Base-by-base conservation (phyloP, 768 basidiomycete genomes). In the Hemileccinum impolitum region DNA sequence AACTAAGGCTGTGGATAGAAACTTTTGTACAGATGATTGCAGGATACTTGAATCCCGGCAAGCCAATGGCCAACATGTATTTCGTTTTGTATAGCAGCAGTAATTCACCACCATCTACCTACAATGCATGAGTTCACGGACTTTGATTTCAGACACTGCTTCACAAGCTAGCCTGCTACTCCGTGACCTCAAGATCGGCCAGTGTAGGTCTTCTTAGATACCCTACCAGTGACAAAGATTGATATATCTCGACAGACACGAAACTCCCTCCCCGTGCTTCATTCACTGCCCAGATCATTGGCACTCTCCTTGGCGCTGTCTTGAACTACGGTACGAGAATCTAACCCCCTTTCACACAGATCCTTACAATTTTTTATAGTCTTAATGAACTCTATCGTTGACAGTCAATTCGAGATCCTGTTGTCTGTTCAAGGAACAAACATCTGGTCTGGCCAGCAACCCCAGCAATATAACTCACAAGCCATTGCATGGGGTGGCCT, bases 251-350 rank as follows among this genome's bases (percentile, higher is more conserved):
- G 1, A 32, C 23, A 66, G 67, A 68, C 46, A 50, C 75, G 19
- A 84, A 85, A 65, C 73, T 85, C 26, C 81, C 83, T 36, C 84
- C 84, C 37, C 79, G 83, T 11, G 76, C 76, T 26, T 78, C 83
- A 2, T 85, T 85, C 64, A 70, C 74, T 12, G 79, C 80, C 11
- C 82, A 84, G 58, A 74, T 70, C 32, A 45, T 75, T 39, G 82
- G 84, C 2, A 78, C 81, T 9, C 63, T 85, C 34, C 67, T 85
- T 34, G 82, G 77, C 6, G 67, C 73, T 30, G 56, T 76, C 42
- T 57, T 78, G 42, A 77, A 75, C 57, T 79, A 73, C 45, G 52
- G 77, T 76, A 39, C 36, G 70, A 42, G 25, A 17, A 7, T 14
- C 6, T 19, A 9, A 11, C 12, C 7, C 13, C 3, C n/a, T 36